phyloP scores from a whole-genome alignment of 2,329 filamentous ascomycete genomes.

The Stemphylium lycopersici region DNA sequence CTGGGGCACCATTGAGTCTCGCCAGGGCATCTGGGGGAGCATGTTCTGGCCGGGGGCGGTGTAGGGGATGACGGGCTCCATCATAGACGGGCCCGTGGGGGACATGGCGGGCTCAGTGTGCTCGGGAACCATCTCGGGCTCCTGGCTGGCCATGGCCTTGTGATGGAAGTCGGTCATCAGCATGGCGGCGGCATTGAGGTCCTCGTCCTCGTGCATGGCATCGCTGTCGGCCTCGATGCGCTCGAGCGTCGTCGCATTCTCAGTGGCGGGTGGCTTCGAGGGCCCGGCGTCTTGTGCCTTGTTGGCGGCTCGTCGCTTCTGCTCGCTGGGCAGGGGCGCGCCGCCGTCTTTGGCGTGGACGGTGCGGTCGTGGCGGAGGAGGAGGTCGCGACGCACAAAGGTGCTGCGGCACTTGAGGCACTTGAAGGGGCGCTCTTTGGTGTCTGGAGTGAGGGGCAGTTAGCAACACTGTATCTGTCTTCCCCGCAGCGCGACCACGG shows the following conservation, averaged over 20 bases:
- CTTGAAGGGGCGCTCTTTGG: constrained; percentile 98
- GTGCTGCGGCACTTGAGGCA: constrained; percentile 98
- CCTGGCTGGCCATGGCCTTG: constrained; percentile 82
- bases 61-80: constrained; percentile 80
- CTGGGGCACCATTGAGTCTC: constrained; percentile 83
- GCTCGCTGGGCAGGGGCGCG: constrained; percentile 89
- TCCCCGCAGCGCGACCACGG: constrained; percentile 44
- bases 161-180: constrained; percentile 98
- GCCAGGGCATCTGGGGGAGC: constrained; percentile 88
- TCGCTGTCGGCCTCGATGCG: constrained; percentile 92
- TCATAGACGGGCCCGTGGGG: constrained; percentile 71
- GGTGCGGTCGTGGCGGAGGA: constrained; percentile 95
- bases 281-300: constrained; percentile 64
- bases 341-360: constrained; percentile 98
- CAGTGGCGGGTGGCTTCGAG: constrained; percentile 78
- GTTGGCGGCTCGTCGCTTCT: constrained; percentile 78
- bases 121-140: constrained; percentile 60
- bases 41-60: constrained; percentile 72
- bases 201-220: constrained; percentile 84
- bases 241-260: constrained; percentile 84
- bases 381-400: constrained; percentile 94
- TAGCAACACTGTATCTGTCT: constrained; percentile 37
- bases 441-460: constrained; percentile 68
- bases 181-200: constrained; percentile 97
- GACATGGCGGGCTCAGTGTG: constrained; percentile 72